Evolutionary conservation across 805 yeast species (phyloP), one percentile per base, ranked within the genome.

Genomic region (Pichia occidentalis): DNA sequence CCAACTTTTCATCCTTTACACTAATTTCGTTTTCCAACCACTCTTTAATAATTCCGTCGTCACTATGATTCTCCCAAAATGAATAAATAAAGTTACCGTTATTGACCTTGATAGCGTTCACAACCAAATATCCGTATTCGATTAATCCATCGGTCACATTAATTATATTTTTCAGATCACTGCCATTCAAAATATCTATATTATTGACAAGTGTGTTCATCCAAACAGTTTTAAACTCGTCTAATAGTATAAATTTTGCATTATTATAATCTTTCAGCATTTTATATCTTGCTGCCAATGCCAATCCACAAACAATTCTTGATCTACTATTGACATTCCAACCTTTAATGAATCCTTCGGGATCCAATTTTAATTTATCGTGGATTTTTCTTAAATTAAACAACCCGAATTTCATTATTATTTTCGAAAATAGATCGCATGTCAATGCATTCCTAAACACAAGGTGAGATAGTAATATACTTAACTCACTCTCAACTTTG

Each of bases 41-140:
- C 27, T 42, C 40, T 24, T 39, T 46, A 12, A 50, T 38, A 13
- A 36, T 31, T 4, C 36, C 30, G 24, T 44, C 48, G 14, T 20
- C 36, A 7, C 57, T 52, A 25, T 47, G 37, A 14, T 28, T 24
- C 24, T 57, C 61, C 61, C 61, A 56, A 30, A 45, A 48, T 5
- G 50, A 37, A 34, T 48, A 57, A 3, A 43, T 44, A n/a, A 58
- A 45, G 4, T 24, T 23, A 0, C 26, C 17, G 29, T 44, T 40
- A 2, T 43, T 28, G 3, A 48, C 32, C 5, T 33, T 40, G 5
- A 43, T 14, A 2, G 53, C 45, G 9, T 38, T 19, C 1, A 45
- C 40, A 24, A 37, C 35, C n/a, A 53, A 25, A 17, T 22, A 18
- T 12, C 40, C 28, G 16, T 37, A 36, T 16, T 43, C 33, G 26